Evolutionary conservation across 257 asterid genomes (phyloP), one percentile per base, ranked within the genome.

Genomic region (Mentha longifolia): DNA sequence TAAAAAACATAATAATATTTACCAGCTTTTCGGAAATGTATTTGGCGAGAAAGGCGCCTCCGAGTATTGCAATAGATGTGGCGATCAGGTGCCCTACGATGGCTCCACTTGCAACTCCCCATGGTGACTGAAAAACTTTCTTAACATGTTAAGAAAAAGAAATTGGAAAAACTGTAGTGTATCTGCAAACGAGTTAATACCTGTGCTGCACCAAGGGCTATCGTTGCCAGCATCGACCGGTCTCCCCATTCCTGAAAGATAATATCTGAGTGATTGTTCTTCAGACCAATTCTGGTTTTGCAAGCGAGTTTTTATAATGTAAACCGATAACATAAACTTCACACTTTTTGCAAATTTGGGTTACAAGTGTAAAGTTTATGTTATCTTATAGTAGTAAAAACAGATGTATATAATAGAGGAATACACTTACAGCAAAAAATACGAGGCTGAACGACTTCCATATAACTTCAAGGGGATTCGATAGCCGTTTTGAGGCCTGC

Each of bases 31-130:
- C 98, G 7, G 99, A 95, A 61, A 95, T 92, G 87, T 89, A 88
- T 22, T 81, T 87, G 58, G 99, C 86, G n/a, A 95, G 97, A 70
- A 95, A 83, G 6, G 96, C 96, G 43, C 99, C 99, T 52, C 99
- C 99, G 3, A 95, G 79, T 74, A 95, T 86, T 7, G 99, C 98
- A 19, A 95, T 73, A 17, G 85, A 70, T 41, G 99, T 95, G 3
- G 99, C 99, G 9, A 90, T 67, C 37, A 95, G 76, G 78, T 95
- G 99, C 17, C 99, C 99, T 0, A 72, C 76, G 41, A 95, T 85
- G 79, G 99, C 99, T 70, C 98, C 99, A 77, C 95, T 79, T 37
- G 99, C 99, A 31, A 95, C 99, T 17, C 99, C 99, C 99, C 93
- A 86, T 0, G 99, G 96, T 54, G 99, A 95, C 99, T 95, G 78